phyloP scores from a whole-genome alignment of 2,329 filamentous ascomycete genomes.

The Teratosphaeria nubilosa region DNA sequence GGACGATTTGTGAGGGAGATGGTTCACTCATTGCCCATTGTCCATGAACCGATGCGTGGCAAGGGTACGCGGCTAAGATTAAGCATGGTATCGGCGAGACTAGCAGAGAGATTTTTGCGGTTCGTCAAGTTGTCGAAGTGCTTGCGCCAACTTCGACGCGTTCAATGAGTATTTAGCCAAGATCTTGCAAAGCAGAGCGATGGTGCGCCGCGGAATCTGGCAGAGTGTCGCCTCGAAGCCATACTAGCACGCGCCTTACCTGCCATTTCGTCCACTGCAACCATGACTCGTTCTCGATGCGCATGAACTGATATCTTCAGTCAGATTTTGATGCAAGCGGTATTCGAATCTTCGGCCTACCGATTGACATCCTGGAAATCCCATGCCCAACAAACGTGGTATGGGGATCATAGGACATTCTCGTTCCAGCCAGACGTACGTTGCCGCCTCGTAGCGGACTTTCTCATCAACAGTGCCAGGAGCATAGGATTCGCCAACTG shows the following conservation, averaged over 20 bases:
- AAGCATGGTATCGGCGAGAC: not conserved
- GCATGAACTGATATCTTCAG: not conserved
- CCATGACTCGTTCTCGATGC: not conserved
- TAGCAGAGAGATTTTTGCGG: not conserved
- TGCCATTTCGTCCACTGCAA: not conserved
- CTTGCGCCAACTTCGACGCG: not conserved
- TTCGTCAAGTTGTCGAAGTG: not conserved
- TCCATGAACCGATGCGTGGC: conserved; percentile 12
- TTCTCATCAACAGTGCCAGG: conserved; percentile 38
- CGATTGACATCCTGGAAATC: not conserved
- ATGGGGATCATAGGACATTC: conserved; percentile 30
- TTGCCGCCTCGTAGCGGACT: conserved; percentile 29
- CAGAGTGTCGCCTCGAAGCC: not conserved
- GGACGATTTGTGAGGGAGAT: conserved; percentile 13
- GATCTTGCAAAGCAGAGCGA: not conserved
- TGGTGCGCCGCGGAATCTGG: not conserved
- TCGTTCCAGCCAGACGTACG: conserved; percentile 31
- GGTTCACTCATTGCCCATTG: conserved; percentile 7
- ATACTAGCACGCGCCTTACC: not conserved
- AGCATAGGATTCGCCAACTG: conserved; percentile 27
- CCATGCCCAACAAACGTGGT: conserved; percentile 15
- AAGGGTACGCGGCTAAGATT: conserved; percentile 3
- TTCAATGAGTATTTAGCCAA: not conserved
- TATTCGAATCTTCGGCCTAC: not conserved
- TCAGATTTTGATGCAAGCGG: not conserved